Base-by-base conservation (phyloP, 441 rosid genomes). In the Kokia cookei region DNA sequence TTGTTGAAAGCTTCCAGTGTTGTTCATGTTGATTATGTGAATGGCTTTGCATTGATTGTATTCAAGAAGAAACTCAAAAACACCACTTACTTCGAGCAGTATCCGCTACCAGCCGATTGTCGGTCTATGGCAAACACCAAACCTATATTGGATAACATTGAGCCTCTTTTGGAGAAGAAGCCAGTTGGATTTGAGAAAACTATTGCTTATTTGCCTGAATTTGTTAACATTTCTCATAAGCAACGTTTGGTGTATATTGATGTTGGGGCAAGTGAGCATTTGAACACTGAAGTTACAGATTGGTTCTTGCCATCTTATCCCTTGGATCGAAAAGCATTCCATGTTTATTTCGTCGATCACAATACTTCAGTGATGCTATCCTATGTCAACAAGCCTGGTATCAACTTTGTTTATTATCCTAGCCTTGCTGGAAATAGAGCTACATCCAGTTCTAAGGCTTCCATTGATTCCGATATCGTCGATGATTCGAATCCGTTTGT, bases 231-330 rank as follows among this genome's bases (percentile, higher is more conserved):
- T 37, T 66, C 86, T 63, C 67, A 82, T 1, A 81, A 71, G 75
- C 87, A 83, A 73, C 87, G 79, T 47, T 75, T 88, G 60, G 88
- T 85, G 29, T 89, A 87, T 76, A 69, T 89, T 4, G 88, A 86
- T 67, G 84, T 90, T 14, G 93, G 97, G 42, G 90, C 84, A 14
- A 87, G 85, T 4, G 85, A 83, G 76, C 90, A 81, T 77, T 69
- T 84, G 82, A 81, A 84, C 76, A 53, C 82, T 19, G 76, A 77
- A 3, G 84, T 35, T 70, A 69, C 83, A 40, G 80, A 58, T 69
- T 88, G 90, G 93, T 88, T 90, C 85, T 78, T 85, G 60, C 93
- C 91, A 1, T 82, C 82, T 22, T 91, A 91, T 71, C 98, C 95
- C 2, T 76, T 89, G 57, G 87, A 87, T 76, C 81, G 69, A 50